phyloP scores from a whole-genome alignment of 164 flowering plant genomes.

The Kingdonia uniflora region DNA sequence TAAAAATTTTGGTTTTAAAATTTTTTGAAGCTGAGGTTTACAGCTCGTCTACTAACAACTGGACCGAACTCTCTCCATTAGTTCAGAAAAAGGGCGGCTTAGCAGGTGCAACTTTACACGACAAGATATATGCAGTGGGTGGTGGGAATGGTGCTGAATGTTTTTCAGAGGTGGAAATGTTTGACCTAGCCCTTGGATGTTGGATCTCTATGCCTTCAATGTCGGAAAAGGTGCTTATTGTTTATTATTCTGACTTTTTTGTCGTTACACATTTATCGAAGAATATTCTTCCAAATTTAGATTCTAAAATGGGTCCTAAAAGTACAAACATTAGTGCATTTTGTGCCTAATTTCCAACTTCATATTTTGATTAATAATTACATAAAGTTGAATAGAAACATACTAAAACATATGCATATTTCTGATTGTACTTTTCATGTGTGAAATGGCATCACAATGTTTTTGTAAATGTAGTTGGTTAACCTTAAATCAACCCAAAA shows the following conservation, averaged over 20 bases:
- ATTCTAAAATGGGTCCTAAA: no score
- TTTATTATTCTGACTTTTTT: slow-evolving; percentile 26
- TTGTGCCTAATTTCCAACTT: no score
- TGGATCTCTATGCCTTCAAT: slow-evolving; percentile 66
- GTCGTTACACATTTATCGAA: background rate
- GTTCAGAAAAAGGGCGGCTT: slow-evolving; percentile 49
- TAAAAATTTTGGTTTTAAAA: background rate
- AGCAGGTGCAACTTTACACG: slow-evolving; percentile 45
- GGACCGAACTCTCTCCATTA: slow-evolving; percentile 55
- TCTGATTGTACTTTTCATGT: no score
- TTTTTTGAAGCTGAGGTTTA: slow-evolving; percentile 64
- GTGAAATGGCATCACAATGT: no score
- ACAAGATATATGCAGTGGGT: slow-evolving; percentile 73
- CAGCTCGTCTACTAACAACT: slow-evolving; percentile 25
- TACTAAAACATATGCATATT: no score
- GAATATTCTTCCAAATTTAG: slow-evolving; percentile 7
- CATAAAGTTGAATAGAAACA: no score
- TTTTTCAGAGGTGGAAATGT: no score
- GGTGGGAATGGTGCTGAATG: slow-evolving; percentile 67
- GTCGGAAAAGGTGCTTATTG: no score
- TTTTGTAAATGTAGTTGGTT: no score
- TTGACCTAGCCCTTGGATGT: slow-evolving; percentile 44
- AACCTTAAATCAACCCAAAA: no score
- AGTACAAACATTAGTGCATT: no score
- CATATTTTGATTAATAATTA: no score